Evolutionary conservation across 768 basidiomycete species (phyloP), one percentile per base, ranked within the genome.

Genomic region (Collybia sp.): DNA sequence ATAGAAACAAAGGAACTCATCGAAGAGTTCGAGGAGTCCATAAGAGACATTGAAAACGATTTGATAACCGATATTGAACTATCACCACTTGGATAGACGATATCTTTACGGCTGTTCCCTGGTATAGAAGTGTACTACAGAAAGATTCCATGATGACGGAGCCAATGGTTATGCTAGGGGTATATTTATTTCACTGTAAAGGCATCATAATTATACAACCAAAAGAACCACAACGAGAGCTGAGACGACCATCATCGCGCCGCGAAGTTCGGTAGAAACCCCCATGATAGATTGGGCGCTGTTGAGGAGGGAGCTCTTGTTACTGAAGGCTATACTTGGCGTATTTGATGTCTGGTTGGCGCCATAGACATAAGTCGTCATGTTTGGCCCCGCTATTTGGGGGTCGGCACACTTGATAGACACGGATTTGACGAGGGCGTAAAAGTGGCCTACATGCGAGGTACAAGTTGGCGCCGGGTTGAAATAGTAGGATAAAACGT

Each of bases 301-400:
- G 52, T 76, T 79, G 20, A 83, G 57, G 40, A 82, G 53, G 5
- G 75, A 76, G 0, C 79, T 75, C 39, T 68, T 61, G 55, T 88
- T 88, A 48, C 80, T 80, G 57, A 80, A 77, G 0, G 66, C 56
- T 47, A 88, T 68, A 9, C 65, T 62, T 0, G 86, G 86, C 0
- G 70, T 75, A 46, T 76, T 57, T 19, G 68, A 53, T 6, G 81
- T 71, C 6, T 71, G 55, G 60, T 86, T 85, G 36, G 70, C 18
- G 48, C 71, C 73, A 54, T 88, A 88, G 8, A 80, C 69, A 58
- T 88, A 88, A 10, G 82, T 82, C 1, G 80, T 80, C 6, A 77
- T 68, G 54, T 75, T 72, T 18, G 73, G 50, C 11, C 64, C 60
- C 1, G 73, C 64, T 5, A 69, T 44, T 2, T 55, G 44, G 3